Conservation (phyloP, 192 early-diverging fungal species). For the Coemansia biformis region DNA sequence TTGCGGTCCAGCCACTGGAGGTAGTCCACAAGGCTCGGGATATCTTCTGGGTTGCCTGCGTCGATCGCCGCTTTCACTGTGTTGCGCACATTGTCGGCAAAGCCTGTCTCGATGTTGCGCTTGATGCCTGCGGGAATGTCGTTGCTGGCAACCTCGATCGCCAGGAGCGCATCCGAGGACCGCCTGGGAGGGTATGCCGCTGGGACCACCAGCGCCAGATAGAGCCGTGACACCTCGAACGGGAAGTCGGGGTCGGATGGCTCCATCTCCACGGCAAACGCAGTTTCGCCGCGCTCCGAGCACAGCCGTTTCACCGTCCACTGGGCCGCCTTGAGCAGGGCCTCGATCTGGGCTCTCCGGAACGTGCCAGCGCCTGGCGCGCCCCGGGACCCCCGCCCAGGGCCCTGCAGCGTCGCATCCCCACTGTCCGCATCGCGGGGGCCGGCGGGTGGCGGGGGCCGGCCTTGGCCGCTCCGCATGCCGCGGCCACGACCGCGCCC, state of each 20-base stretch:
- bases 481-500: no score
- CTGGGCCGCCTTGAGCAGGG: slow-evolving; percentile 18
- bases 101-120: slow-evolving; percentile 40
- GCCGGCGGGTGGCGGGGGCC: no score
- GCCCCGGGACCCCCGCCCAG: neutral
- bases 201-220: slow-evolving; percentile 60
- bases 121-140: slow-evolving; percentile 37
- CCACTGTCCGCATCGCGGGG: neutral
- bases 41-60: slow-evolving; percentile 8
- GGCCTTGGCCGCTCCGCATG: no score
- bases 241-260: slow-evolving; percentile 76
- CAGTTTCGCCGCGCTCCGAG: slow-evolving; percentile 32
- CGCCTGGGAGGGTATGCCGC: slow-evolving; percentile 46
- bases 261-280: slow-evolving; percentile 44
- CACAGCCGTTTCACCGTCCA: slow-evolving; percentile 27
- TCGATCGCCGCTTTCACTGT: slow-evolving; percentile 17
- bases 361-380: slow-evolving; percentile 1
- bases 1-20: slow-evolving; percentile 59
- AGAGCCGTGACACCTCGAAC: slow-evolving; percentile 62
- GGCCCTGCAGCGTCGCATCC: neutral
- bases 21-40: slow-evolving; percentile 26
- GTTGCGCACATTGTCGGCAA: slow-evolving; percentile 32
- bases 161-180: slow-evolving; percentile 19
- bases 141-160: slow-evolving; percentile 41
- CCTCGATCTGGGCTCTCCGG: slow-evolving; percentile 36